Evolutionary conservation across 352 stramenopile genomes (phyloP).

Genomic region (Phytophthora sp.): DNA sequence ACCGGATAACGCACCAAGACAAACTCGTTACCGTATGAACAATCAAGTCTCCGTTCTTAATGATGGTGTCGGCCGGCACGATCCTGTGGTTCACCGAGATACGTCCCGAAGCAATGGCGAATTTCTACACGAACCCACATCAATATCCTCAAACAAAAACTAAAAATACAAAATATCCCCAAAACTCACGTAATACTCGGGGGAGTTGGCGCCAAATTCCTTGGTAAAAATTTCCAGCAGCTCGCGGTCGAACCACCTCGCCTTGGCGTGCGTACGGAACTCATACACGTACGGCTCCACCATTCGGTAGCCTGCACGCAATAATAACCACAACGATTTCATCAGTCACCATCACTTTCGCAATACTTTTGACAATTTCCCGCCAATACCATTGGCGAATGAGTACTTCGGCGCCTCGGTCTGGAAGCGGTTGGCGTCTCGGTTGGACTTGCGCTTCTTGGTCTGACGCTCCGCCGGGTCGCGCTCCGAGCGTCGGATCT

Average conservation of each 20-base stretch:
- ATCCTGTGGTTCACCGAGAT: slow-evolving; percentile 93
- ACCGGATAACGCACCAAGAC: neutral
- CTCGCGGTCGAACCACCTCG: slow-evolving; percentile 92
- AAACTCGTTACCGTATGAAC: slow-evolving; percentile 78
- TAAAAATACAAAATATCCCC: neutral
- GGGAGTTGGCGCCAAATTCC: slow-evolving; percentile 86
- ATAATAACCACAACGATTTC: slow-evolving; percentile 6
- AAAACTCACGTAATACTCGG: slow-evolving; percentile 82
- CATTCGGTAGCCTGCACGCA: slow-evolving; percentile 72
- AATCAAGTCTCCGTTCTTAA: slow-evolving; percentile 95
- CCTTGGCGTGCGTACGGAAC: slow-evolving; percentile 95
- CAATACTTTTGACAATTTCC: slow-evolving; percentile 12
- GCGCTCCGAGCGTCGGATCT: slow-evolving; percentile 40
- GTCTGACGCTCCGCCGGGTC: slow-evolving; percentile 36
- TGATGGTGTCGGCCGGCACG: slow-evolving; percentile 73
- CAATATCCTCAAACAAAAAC: slow-evolving; percentile 2
- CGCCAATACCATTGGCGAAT: slow-evolving; percentile 49
- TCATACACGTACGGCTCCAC: slow-evolving; percentile 96
- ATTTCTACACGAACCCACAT: slow-evolving; percentile 56
- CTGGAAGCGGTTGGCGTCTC: slow-evolving; percentile 49
- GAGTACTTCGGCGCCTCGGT: slow-evolving; percentile 60
- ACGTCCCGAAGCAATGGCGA: slow-evolving; percentile 92
- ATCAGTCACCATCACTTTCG: slow-evolving; percentile 3
- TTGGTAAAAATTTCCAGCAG: slow-evolving; percentile 92
- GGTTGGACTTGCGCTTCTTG: slow-evolving; percentile 63